Conservation (phyloP, 805 yeast genomes). For the Ogataea trehaloabstinens region DNA sequence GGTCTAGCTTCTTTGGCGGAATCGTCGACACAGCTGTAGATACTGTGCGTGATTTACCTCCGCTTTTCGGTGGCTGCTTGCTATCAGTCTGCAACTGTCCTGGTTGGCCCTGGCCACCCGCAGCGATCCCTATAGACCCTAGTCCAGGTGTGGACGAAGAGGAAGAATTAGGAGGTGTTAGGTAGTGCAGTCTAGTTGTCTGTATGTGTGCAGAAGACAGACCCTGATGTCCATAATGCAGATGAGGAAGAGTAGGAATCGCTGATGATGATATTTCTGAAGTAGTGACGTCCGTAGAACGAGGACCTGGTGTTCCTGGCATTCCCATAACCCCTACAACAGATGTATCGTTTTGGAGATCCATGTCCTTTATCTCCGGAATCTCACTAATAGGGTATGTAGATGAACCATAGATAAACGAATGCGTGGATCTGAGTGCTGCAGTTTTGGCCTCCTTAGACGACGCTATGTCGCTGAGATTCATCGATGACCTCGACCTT, state of each 20-base stretch:
- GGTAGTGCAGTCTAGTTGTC: conserved; percentile 14
- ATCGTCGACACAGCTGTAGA: conserved; percentile 15
- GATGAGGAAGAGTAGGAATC: conserved; percentile 2
- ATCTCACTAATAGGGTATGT: conserved; percentile 17
- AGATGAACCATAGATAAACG: conserved; percentile 11
- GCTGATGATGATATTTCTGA: conserved; percentile 1
- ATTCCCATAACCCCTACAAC: not conserved
- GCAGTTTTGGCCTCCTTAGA: conserved; percentile 32
- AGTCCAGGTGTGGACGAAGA: conserved; percentile 17
- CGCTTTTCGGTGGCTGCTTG: not conserved
- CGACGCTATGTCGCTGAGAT: conserved; percentile 53
- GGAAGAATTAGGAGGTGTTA: conserved; percentile 24
- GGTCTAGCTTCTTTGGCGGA: conserved; percentile 30
- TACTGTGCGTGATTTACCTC: not conserved
- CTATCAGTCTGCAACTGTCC: not conserved
- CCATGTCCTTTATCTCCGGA: conserved; percentile 9
- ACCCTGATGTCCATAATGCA: conserved; percentile 1
- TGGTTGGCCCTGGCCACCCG: not conserved
- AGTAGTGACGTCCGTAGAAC: not conserved
- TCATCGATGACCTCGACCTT: conserved; percentile 51
- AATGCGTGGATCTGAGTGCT: conserved; percentile 19
- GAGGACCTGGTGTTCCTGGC: not conserved
- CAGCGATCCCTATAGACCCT: not conserved
- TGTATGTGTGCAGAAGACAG: conserved; percentile 5
- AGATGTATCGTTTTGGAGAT: conserved; percentile 7